Evolutionary conservation across 2,329 filamentous ascomycete species (phyloP).

Genomic region (Blumeriella jaapii): DNA sequence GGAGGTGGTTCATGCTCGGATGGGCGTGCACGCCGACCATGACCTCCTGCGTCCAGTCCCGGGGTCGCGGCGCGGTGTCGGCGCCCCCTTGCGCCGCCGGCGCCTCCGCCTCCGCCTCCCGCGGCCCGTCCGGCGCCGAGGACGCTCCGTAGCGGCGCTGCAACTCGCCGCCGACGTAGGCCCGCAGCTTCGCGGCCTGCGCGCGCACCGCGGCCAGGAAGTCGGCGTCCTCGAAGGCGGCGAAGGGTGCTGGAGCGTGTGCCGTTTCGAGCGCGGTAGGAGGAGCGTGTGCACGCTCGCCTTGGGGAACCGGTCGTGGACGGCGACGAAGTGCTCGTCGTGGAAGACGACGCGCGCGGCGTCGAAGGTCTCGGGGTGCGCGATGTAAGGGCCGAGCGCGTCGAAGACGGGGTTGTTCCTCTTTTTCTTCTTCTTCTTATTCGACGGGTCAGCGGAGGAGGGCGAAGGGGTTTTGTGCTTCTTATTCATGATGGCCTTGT

Average conservation of each 20-base stretch:
- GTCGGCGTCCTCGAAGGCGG: slow-evolving; percentile 56
- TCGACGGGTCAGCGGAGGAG: slow-evolving; percentile 3
- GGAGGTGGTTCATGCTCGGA: slow-evolving; percentile 85
- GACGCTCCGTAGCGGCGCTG: slow-evolving; percentile 52
- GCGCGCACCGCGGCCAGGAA: slow-evolving; percentile 55
- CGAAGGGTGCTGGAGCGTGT: slow-evolving; percentile 57
- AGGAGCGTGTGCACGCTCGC: slow-evolving; percentile 74
- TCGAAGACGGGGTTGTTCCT: slow-evolving; percentile 28
- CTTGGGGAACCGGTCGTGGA: slow-evolving; percentile 81
- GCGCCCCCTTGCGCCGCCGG: slow-evolving; percentile 38
- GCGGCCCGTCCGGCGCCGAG: slow-evolving; percentile 50
- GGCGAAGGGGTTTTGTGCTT: slow-evolving; percentile 16
- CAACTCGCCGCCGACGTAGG: slow-evolving; percentile 63
- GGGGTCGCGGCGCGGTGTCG: slow-evolving; percentile 49
- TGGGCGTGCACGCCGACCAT: slow-evolving; percentile 72
- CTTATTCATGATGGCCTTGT: slow-evolving; percentile 40
- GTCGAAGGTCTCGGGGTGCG: slow-evolving; percentile 48
- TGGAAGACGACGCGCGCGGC: slow-evolving; percentile 50
- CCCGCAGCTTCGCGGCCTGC: slow-evolving; percentile 50
- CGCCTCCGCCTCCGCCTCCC: slow-evolving; percentile 54
- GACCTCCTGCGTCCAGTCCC: slow-evolving; percentile 70
- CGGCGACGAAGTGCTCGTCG: slow-evolving; percentile 58
- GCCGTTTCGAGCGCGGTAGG: slow-evolving; percentile 58
- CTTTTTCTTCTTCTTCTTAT: slow-evolving; percentile 10
- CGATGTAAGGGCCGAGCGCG: slow-evolving; percentile 56